Evolutionary conservation across 352 stramenopile species (phyloP).

Genomic region (Phytophthora podocarpi): DNA sequence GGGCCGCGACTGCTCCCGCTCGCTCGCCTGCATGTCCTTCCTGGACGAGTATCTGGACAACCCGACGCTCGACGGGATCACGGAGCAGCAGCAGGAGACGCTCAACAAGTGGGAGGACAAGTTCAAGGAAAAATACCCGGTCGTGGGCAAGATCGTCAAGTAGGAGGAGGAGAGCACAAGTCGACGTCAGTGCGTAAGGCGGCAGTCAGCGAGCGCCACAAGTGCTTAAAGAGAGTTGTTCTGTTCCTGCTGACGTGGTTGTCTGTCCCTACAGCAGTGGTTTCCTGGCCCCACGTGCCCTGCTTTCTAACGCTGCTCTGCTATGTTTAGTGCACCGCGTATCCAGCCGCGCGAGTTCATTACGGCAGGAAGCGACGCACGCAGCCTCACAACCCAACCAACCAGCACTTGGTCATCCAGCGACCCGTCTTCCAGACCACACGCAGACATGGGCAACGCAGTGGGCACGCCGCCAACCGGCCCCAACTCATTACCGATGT

Average conservation of each 20-base stretch:
- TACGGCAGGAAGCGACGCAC: constrained; percentile 5
- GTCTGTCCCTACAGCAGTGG: constrained; percentile 2
- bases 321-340: constrained; percentile 30
- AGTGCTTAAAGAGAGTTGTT: constrained; percentile 14
- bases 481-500: constrained; percentile 18
- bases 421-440: no score
- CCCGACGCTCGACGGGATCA: constrained; percentile 90
- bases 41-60: constrained; percentile 93
- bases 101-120: constrained; percentile 97
- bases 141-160: constrained; percentile 87
- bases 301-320: constrained; percentile 2
- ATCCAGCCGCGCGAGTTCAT: constrained; percentile 4
- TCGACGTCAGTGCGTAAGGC: constrained; percentile 17
- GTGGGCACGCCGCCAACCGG: constrained; percentile 34
- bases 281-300: constrained; percentile 7
- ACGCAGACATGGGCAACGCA: constrained; percentile 35
- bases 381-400: constrained; percentile 21
- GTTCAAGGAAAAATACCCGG: constrained; percentile 95
- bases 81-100: constrained; percentile 92
- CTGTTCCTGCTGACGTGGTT: constrained; percentile 18
- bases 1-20: constrained; percentile 94
- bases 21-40: constrained; percentile 97
- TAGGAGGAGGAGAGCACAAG: constrained; percentile 20
- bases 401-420: neutral
- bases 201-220: no score